These are phyloP conservation scores for Pichia scutulata DNA, from an alignment of 805 yeast species.

Conservation along the genomic window DNA sequence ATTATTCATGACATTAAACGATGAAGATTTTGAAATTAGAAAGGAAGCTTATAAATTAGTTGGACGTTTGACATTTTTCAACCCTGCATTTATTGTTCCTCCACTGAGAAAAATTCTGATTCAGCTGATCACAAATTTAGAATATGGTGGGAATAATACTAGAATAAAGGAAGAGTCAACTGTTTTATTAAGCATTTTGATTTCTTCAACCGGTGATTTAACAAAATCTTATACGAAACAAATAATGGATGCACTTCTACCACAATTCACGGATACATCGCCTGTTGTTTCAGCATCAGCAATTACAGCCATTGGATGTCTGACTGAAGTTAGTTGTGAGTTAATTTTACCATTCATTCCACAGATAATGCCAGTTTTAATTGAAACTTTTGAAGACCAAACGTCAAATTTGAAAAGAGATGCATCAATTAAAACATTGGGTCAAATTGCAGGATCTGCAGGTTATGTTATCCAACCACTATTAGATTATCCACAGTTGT, in stretches of 20 bases:
- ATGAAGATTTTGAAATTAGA: slow-evolving; percentile 78
- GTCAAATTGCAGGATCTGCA: slow-evolving; percentile 82
- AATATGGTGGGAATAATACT: slow-evolving; percentile 65
- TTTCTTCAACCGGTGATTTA: slow-evolving; percentile 71
- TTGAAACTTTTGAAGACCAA: slow-evolving; percentile 88
- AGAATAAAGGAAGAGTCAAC: slow-evolving; percentile 85
- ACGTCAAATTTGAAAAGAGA: slow-evolving; percentile 82
- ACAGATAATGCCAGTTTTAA: slow-evolving; percentile 76
- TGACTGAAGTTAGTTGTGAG: slow-evolving; percentile 83
- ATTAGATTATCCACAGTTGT: slow-evolving; percentile 80
- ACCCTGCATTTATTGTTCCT: slow-evolving; percentile 95
- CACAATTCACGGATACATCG: slow-evolving; percentile 63
- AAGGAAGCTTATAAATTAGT: slow-evolving; percentile 69
- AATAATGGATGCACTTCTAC: slow-evolving; percentile 75
- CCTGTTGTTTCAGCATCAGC: slow-evolving; percentile 84
- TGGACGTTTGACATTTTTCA: slow-evolving; percentile 77
- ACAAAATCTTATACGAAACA: slow-evolving; percentile 88
- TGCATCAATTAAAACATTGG: slow-evolving; percentile 81
- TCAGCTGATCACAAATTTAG: slow-evolving; percentile 77
- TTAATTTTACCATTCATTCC: slow-evolving; percentile 66
- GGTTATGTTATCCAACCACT: slow-evolving; percentile 95
- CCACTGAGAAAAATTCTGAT: slow-evolving; percentile 79
- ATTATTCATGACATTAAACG: slow-evolving; percentile 83
- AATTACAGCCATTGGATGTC: slow-evolving; percentile 79
- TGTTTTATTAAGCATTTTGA: slow-evolving; percentile 59